Conservation (phyloP, 78 protist genomes). For the Tieghemostelium lacteum region DNA sequence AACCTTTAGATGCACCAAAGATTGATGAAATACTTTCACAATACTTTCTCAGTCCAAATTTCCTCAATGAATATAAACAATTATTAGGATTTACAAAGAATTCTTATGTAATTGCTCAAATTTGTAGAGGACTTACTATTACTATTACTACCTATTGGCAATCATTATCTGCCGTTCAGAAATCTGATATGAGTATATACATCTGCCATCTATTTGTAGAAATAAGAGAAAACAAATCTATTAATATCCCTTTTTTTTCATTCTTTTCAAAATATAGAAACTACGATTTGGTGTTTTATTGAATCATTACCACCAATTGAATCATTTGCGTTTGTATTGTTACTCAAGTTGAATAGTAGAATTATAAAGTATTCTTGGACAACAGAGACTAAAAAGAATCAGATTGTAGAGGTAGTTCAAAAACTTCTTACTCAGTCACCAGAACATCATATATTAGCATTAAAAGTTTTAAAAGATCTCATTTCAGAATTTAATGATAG, state of each 20-base stretch:
- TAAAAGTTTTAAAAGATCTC: slow-evolving; percentile 44
- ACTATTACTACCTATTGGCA: slow-evolving; percentile 55
- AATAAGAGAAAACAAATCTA: background rate
- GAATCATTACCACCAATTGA: slow-evolving; percentile 67
- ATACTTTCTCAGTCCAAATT: slow-evolving; percentile 65
- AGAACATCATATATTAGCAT: slow-evolving; percentile 35
- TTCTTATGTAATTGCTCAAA: slow-evolving; percentile 64
- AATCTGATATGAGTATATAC: slow-evolving; percentile 50
- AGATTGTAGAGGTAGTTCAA: slow-evolving; percentile 9
- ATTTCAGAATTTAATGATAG: slow-evolving; percentile 61
- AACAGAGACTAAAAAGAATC: slow-evolving; percentile 15
- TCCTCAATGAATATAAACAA: slow-evolving; percentile 38
- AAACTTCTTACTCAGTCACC: slow-evolving; percentile 5
- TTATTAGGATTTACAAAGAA: slow-evolving; percentile 45
- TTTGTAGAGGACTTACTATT: slow-evolving; percentile 32
- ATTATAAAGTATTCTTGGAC: slow-evolving; percentile 47
- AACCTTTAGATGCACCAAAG: slow-evolving; percentile 28
- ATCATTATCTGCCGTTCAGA: slow-evolving; percentile 27
- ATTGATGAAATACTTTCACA: slow-evolving; percentile 55
- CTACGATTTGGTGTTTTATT: slow-evolving; percentile 20
- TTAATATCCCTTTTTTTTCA: background rate
- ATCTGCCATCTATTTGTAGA: background rate
- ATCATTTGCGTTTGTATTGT: slow-evolving; percentile 11
- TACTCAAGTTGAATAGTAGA: slow-evolving; percentile 45
- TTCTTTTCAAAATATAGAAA: background rate